phyloP scores from a whole-genome alignment of 371 early-diverging fungal genomes.

The Smittium culicis region DNA sequence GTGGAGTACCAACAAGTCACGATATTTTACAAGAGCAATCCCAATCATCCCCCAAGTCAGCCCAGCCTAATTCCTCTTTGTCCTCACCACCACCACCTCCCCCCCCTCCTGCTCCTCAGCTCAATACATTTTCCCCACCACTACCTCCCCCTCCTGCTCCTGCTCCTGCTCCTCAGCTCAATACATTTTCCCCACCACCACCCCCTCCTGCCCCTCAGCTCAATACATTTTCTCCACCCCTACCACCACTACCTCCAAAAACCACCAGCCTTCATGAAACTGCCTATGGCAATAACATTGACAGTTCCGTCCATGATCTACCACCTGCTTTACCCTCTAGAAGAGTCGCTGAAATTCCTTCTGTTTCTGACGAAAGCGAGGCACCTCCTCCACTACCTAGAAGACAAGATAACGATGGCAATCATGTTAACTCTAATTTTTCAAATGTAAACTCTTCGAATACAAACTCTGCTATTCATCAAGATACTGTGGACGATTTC shows the following conservation, averaged over 20 bases:
- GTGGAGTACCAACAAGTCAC: neutral
- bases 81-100: constrained; percentile 14
- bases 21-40: neutral
- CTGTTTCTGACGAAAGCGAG: neutral
- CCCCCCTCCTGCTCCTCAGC: constrained; percentile 11
- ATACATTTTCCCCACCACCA: constrained; percentile 13
- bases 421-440: constrained; percentile 4
- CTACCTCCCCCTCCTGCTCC: constrained; percentile 14
- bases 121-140: constrained; percentile 9
- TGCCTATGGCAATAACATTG: constrained; percentile 21
- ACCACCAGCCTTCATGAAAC: constrained; percentile 13
- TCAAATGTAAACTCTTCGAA: constrained; percentile 7
- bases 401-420: neutral
- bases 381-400: constrained; percentile 12
- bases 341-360: neutral
- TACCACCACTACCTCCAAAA: constrained; percentile 16
- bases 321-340: constrained; percentile 18
- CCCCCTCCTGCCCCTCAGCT: constrained; percentile 14
- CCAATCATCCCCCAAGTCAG: neutral
- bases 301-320: neutral
- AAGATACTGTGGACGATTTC: constrained; percentile 20
- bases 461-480: constrained; percentile 15
- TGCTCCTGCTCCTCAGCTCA: constrained; percentile 10
- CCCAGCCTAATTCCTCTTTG: constrained; percentile 10
- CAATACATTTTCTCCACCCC: constrained; percentile 14